These are phyloP conservation scores for Metschnikowia drakensbergensis DNA, from an alignment of 805 yeast species.

Conservation along the genomic window DNA sequence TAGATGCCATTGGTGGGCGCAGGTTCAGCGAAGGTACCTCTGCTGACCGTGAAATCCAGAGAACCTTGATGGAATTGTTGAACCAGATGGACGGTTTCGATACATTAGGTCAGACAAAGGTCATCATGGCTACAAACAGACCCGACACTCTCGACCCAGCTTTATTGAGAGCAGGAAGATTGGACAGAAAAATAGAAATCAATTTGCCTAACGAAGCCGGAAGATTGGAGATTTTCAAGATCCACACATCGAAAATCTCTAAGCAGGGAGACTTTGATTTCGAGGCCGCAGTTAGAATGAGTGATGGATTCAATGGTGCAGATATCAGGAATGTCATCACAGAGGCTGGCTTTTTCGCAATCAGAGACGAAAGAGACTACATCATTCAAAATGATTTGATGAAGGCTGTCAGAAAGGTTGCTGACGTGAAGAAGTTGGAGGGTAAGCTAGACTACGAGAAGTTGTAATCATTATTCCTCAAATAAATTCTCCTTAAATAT, in stretches of 20 bases:
- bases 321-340: constrained; percentile 95
- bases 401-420: constrained; percentile 98
- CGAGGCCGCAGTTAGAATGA: constrained; percentile 96
- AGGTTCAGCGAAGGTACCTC: constrained; percentile 97
- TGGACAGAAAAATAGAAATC: constrained; percentile 94
- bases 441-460: constrained; percentile 95
- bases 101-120: constrained; percentile 92
- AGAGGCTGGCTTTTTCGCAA: constrained; percentile 98
- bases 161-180: constrained; percentile 91
- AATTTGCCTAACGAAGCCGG: constrained; percentile 96
- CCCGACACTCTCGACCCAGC: constrained; percentile 99
- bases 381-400: constrained; percentile 89
- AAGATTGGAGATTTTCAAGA: constrained; percentile 87
- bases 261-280: constrained; percentile 96
- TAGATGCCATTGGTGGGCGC: constrained; percentile 98
- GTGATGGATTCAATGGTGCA: constrained; percentile 98
- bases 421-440: constrained; percentile 94
- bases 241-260: constrained; percentile 78
- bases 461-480: constrained; percentile 41
- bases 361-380: constrained; percentile 95
- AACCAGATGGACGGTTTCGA: constrained; percentile 99
- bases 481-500: neutral
- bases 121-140: constrained; percentile 98
- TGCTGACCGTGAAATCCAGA: constrained; percentile 97
- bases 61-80: constrained; percentile 93